Conservation (phyloP, 805 yeast genomes). For the Cyberlindnera maclurae region DNA sequence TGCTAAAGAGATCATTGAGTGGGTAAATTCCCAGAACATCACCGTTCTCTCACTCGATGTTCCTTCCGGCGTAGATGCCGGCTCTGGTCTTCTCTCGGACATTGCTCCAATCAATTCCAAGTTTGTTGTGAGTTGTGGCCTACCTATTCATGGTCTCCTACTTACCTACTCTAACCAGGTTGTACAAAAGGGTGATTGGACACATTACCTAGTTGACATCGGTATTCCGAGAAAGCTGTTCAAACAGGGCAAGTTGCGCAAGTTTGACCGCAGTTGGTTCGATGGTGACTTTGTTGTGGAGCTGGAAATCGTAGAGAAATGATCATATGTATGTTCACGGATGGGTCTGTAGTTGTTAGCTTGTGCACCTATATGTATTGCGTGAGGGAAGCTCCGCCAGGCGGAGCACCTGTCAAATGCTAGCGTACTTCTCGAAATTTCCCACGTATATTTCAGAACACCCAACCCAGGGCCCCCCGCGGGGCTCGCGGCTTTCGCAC, state of each 20-base stretch:
- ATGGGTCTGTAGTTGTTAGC: too few relatives aligned
- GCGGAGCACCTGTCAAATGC: too few relatives aligned
- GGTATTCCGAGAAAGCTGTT: conserved; percentile 61
- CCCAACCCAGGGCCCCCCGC: too few relatives aligned
- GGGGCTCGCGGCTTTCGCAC: too few relatives aligned
- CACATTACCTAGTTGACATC: conserved; percentile 58
- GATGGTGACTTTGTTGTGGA: conserved; percentile 17
- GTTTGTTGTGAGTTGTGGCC: conserved; percentile 63
- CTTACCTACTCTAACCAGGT: conserved; percentile 54
- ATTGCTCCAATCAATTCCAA: conserved; percentile 37
- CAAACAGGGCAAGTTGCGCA: conserved; percentile 36
- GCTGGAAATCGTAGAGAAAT: conserved; percentile 6
- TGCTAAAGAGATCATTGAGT: conserved; percentile 43
- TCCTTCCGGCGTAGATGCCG: conserved; percentile 79
- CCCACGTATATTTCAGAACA: too few relatives aligned
- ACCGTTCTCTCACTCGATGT: conserved; percentile 64
- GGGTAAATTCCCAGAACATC: conserved; percentile 52
- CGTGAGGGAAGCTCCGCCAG: too few relatives aligned
- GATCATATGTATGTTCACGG: background rate
- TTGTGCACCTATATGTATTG: too few relatives aligned
- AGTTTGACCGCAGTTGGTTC: conserved; percentile 34
- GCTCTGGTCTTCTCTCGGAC: conserved; percentile 49
- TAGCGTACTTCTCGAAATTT: too few relatives aligned
- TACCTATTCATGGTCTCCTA: conserved; percentile 59
- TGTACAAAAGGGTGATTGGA: conserved; percentile 39